Conservation (phyloP, 2,329 filamentous ascomycete genomes). For the Herpotrichia juniperi region DNA sequence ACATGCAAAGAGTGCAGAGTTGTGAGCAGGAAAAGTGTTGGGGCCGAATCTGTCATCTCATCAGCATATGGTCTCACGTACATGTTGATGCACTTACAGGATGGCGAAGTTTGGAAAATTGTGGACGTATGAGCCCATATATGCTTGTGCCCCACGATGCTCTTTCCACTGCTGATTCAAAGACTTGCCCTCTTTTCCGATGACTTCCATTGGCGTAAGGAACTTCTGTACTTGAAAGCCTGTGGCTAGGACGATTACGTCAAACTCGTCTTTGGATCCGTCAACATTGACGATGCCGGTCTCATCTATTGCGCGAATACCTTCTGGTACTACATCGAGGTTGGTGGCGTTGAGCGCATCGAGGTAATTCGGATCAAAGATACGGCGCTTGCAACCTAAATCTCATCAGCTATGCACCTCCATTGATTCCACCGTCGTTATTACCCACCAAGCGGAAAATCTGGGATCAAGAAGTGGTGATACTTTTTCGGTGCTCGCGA, state of each 20-base stretch:
- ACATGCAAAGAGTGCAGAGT: conserved; percentile 39
- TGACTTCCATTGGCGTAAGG: conserved; percentile 39
- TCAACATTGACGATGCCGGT: conserved; percentile 23
- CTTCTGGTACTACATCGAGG: conserved; percentile 23
- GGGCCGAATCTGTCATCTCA: conserved; percentile 24
- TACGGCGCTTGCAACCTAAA: conserved; percentile 21
- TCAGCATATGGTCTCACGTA: conserved; percentile 1
- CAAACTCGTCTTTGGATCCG: conserved; percentile 25
- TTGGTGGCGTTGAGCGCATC: conserved; percentile 23
- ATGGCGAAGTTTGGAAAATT: conserved; percentile 33
- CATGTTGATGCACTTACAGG: conserved; percentile 15
- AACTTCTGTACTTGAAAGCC: conserved; percentile 46
- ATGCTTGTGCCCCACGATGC: conserved; percentile 22
- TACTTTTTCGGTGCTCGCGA: conserved; percentile 24
- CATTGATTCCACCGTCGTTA: neutral
- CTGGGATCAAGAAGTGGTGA: conserved; percentile 29
- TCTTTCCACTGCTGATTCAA: conserved; percentile 26
- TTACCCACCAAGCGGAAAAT: conserved; percentile 33
- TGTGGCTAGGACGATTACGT: conserved; percentile 43
- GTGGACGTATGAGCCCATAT: conserved; percentile 22
- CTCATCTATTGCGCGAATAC: conserved; percentile 24
- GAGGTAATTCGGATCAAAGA: conserved; percentile 33
- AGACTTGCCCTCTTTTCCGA: conserved; percentile 25
- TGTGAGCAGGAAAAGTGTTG: conserved; percentile 39
- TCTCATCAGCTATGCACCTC: neutral